A percentile compares a stretch with the other conserved stretches of the same genome.
These are phyloP conservation scores for Kondoa subrosea DNA, from an alignment of 768 basidiomycete genomes.

Conservation along the genomic window DNA sequence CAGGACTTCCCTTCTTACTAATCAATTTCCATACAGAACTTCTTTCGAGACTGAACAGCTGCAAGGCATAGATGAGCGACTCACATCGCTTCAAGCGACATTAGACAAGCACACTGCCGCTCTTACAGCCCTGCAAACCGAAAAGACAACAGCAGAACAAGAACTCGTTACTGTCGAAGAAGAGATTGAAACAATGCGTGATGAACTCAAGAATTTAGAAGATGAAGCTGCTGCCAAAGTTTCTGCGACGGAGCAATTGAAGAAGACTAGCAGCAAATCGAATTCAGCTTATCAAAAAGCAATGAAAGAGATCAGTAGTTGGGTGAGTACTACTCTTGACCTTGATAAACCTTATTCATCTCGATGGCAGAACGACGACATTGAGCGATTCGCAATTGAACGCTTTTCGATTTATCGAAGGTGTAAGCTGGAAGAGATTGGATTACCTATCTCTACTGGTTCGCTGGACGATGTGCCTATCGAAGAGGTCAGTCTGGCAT, in stretches of 20 bases:
- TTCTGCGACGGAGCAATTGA: constrained; percentile 35
- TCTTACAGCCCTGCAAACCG: not conserved
- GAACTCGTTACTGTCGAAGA: constrained; percentile 36
- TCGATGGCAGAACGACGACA: constrained; percentile 56
- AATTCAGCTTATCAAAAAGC: constrained; percentile 66
- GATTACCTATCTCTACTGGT: constrained; percentile 57
- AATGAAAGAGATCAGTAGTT: constrained; percentile 70
- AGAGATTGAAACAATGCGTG: constrained; percentile 47
- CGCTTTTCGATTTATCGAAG: constrained; percentile 73
- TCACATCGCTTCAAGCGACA: constrained; percentile 15
- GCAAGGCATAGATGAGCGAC: constrained; percentile 12
- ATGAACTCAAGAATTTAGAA: constrained; percentile 42
- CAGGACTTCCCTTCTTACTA: not conserved
- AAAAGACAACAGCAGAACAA: constrained; percentile 14
- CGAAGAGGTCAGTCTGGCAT: constrained; percentile 69
- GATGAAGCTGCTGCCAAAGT: constrained; percentile 30
- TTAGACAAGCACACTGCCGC: constrained; percentile 14
- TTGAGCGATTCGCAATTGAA: constrained; percentile 70
- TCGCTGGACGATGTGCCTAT: constrained; percentile 73
- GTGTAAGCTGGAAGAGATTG: constrained; percentile 83
- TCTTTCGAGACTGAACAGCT: constrained; percentile 60
- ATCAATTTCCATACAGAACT: not conserved
- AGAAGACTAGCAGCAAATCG: constrained; percentile 54
- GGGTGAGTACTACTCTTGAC: constrained; percentile 38
- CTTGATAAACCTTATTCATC: not conserved